These are phyloP conservation scores for Plasmodium blacklocki DNA, from an alignment of 169 alveolate genomes.

Conservation along the genomic window DNA sequence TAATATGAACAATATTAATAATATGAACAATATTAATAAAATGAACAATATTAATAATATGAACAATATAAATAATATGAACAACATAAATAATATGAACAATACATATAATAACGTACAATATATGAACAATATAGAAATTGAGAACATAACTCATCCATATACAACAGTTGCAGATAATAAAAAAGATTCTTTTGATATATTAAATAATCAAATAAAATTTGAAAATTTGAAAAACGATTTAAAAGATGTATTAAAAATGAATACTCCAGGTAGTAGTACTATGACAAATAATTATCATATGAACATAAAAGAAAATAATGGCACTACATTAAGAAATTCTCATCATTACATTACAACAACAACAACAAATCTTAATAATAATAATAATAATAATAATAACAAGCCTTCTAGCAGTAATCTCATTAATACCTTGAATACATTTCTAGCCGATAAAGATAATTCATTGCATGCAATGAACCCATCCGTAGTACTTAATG, in stretches of 20 bases:
- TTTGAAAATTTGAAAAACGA: neutral
- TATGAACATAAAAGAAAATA: too few relatives aligned
- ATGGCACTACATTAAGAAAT: too few relatives aligned
- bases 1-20: too few relatives aligned
- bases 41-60: too few relatives aligned
- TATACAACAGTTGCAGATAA: neutral
- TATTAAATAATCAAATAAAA: neutral
- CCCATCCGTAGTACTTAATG: too few relatives aligned
- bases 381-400: neutral
- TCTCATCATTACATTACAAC: neutral
- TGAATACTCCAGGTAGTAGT: neutral
- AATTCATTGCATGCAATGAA: too few relatives aligned
- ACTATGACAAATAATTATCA: neutral
- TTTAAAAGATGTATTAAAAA: constrained; percentile 12
- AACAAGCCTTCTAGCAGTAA: too few relatives aligned
- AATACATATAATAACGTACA: neutral
- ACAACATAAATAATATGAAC: neutral
- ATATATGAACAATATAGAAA: neutral
- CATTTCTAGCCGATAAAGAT: too few relatives aligned
- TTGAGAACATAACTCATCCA: neutral
- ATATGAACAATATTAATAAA: too few relatives aligned
- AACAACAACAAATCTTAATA: neutral
- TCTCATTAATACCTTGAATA: too few relatives aligned
- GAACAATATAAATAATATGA: too few relatives aligned
- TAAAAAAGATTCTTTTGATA: constrained; percentile 12